phyloP scores from a whole-genome alignment of 805 yeast genomes.

The Cyberlindnera veronae region DNA sequence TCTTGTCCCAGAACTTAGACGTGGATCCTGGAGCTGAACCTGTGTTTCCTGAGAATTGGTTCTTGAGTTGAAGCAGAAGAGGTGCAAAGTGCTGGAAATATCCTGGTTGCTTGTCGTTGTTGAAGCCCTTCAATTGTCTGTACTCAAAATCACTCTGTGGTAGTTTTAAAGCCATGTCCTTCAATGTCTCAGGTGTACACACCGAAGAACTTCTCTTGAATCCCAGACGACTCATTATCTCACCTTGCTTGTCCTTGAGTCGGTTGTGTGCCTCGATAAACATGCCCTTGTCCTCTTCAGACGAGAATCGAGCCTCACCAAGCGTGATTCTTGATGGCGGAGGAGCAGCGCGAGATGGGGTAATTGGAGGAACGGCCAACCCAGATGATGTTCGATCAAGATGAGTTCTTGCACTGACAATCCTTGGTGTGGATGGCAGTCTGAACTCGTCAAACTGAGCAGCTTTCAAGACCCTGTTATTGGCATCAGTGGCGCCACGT shows the following conservation, averaged over 20 bases:
- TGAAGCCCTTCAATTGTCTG: constrained; percentile 34
- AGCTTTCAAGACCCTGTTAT: constrained; percentile 3
- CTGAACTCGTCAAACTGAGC: constrained; percentile 18
- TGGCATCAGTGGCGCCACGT: constrained; percentile 1
- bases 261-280: constrained; percentile 19
- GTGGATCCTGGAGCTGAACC: constrained; percentile 13
- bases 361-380: constrained; percentile 2
- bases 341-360: constrained; percentile 14
- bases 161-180: constrained; percentile 51
- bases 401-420: constrained; percentile 23
- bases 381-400: constrained; percentile 25
- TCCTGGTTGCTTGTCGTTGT: constrained; percentile 22
- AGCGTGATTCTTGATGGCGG: constrained; percentile 24
- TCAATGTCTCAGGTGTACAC: constrained; percentile 39
- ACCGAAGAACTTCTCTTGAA: constrained; percentile 33
- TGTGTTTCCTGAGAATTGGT: constrained; percentile 8
- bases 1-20: constrained; percentile 20
- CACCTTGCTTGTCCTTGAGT: constrained; percentile 40
- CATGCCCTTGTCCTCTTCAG: constrained; percentile 21
- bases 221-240: constrained; percentile 39
- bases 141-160: constrained; percentile 51
- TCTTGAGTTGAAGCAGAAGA: constrained; percentile 26
- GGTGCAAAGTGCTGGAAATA: constrained; percentile 40
- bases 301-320: constrained; percentile 15
- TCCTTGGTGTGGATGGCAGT: constrained; percentile 23